These are phyloP conservation scores for Metschnikowia chrysomelidarum DNA, from an alignment of 805 yeast species.

Conservation along the genomic window DNA sequence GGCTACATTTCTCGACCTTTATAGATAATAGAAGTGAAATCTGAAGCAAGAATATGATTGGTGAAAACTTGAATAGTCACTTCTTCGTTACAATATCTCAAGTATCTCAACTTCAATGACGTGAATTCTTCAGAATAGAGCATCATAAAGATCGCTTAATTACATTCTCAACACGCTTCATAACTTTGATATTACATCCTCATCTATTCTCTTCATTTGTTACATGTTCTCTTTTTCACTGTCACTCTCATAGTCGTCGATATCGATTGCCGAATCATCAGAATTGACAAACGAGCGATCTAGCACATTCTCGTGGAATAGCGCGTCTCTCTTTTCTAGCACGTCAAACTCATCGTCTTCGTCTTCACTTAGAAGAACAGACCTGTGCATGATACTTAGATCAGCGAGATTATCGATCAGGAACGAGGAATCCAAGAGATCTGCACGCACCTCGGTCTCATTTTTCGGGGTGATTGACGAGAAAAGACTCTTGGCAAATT, in stretches of 20 bases:
- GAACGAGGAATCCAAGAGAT: conserved; percentile 26
- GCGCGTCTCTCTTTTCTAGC: not conserved
- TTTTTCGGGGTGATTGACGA: conserved; percentile 27
- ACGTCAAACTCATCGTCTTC: conserved; percentile 4
- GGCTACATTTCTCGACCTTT: too few species aligned
- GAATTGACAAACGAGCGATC: too few species aligned
- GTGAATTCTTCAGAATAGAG: too few species aligned
- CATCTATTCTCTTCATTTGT: too few species aligned
- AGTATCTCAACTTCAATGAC: too few species aligned
- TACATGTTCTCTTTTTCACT: conserved; percentile 4
- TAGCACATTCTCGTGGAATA: not conserved
- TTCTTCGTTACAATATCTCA: too few species aligned
- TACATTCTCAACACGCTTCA: too few species aligned
- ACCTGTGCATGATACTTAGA: conserved; percentile 7
- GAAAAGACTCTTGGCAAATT: conserved; percentile 25
- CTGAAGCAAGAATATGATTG: too few species aligned
- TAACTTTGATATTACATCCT: too few species aligned
- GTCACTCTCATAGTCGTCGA: conserved; percentile 29
- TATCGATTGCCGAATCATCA: conserved; percentile 18
- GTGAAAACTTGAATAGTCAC: too few species aligned
- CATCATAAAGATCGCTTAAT: too few species aligned
- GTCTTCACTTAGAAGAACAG: conserved; percentile 18
- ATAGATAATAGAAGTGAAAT: too few species aligned
- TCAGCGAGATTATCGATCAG: conserved; percentile 23
- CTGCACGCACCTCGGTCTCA: not conserved